A percentile compares a stretch with the other conserved stretches of the same genome.
Conservation (phyloP, 1,139 yeast species). For the Fermentozyma sake region DNA sequence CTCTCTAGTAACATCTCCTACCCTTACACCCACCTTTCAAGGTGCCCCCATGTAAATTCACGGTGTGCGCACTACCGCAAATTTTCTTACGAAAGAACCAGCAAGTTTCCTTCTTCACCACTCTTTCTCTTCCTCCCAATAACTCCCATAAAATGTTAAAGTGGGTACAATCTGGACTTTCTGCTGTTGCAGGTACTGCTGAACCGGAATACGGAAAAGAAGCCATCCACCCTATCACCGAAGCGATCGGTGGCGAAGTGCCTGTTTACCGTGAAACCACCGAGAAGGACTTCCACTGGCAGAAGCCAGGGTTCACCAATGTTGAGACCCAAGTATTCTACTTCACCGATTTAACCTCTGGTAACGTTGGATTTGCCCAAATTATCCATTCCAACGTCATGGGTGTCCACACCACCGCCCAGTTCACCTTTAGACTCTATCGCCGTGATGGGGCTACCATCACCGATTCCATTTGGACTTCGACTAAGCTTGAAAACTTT, state of each 20-base stretch:
- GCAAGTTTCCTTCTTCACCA: too few relatives aligned
- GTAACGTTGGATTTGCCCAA: conserved; percentile 84
- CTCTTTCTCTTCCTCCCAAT: conserved; percentile 2
- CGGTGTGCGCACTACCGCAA: too few relatives aligned
- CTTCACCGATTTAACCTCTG: conserved; percentile 60
- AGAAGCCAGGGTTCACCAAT: conserved; percentile 71
- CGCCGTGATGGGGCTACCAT: conserved; percentile 41
- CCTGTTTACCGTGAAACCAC: conserved; percentile 45
- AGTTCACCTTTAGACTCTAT: conserved; percentile 82
- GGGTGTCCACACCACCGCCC: conserved; percentile 89
- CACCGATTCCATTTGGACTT: conserved; percentile 63
- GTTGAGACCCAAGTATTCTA: conserved; percentile 95
- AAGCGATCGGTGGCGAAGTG: conserved; percentile 44
- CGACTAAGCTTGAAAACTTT: conserved; percentile 82
- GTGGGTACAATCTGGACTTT: conserved; percentile 85
- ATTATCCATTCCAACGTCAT: conserved; percentile 88
- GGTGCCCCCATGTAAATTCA: too few relatives aligned
- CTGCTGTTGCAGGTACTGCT: conserved; percentile 93
- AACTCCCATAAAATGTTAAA: conserved; percentile 61
- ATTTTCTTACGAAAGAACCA: too few relatives aligned
- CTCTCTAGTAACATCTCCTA: too few relatives aligned
- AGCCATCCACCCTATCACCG: conserved; percentile 81
- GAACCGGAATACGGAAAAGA: conserved; percentile 96
- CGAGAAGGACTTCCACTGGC: conserved; percentile 69
- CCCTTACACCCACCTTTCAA: too few relatives aligned